Evolutionary conservation across 2,329 filamentous ascomycete genomes (phyloP), one percentile per base, ranked within the genome.

Genomic region (Alternaria gaisen): DNA sequence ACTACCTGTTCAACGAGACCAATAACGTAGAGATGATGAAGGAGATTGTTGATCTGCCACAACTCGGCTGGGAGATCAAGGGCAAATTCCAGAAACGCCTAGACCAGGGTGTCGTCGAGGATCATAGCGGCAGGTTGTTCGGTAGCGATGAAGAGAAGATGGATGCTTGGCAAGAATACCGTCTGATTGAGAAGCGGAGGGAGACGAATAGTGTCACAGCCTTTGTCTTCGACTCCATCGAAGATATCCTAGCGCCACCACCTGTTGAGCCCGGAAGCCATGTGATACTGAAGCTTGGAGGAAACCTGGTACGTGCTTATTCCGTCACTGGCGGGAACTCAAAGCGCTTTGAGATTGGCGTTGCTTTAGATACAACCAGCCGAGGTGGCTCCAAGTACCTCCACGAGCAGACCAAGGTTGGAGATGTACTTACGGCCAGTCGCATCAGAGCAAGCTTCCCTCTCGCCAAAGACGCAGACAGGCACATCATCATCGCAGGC

Each of bases 371-470:
- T 10, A 74, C 80, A 3, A 69, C 79, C 0, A 86, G 84, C 61
- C 83, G 87, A 6, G 88, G 88, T n/a, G 88, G 86, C 0, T 90
- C 88, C 0, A 76, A 75, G 20, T 90, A 85, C 64, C 73, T 91
- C 2, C 88, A 90, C 70, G 72, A 84, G 16, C 60, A 73, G 0
- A 75, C 83, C 1, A 70, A 80, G 0, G 76, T 81, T 0, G 86
- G 86, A 0, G 83, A 87, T 58, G 65, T 80, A 3, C 65, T 91
- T 8, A 80, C 82, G 9, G 82, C 86, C 1, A 82, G 84, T 2
- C 80, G 81, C 32, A 81, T 88, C 30, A 86, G 83, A 0, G 71
- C 77, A 0, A 84, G 82, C 42, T 81, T 88, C 24, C 81, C 82
- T 2, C 74, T 83, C 2, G 79, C 78, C 0, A 70, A 60, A 3